phyloP scores from a whole-genome alignment of 148 eudicot genomes.

The Polygonum maritimum region DNA sequence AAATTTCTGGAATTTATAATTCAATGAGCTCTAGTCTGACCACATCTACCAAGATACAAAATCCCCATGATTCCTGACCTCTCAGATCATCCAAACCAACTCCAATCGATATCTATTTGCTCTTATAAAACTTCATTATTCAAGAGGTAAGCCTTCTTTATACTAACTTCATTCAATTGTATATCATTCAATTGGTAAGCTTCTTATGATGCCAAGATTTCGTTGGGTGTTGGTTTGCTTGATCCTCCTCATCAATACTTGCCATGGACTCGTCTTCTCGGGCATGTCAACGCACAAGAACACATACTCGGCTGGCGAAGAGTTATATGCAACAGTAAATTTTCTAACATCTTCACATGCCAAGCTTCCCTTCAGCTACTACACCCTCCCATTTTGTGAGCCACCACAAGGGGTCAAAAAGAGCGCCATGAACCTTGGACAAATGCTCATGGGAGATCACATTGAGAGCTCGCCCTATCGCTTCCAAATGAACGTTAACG shows the following conservation, averaged over 20 bases:
- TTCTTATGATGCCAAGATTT: conserved; percentile 5
- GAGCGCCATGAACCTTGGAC: conserved; percentile 78
- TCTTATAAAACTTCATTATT: too few species aligned
- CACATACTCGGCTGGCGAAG: conserved; percentile 38
- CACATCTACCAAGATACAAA: background rate
- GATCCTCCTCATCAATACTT: conserved; percentile 22
- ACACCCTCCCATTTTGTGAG: conserved; percentile 63
- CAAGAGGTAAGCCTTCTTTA: too few species aligned
- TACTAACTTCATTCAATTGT: too few species aligned
- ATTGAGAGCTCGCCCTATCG: conserved; percentile 67
- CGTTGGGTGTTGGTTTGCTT: conserved; percentile 17
- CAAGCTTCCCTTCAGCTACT: conserved; percentile 68
- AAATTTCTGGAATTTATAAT: too few species aligned
- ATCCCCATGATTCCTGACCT: conserved; percentile 12
- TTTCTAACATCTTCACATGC: conserved; percentile 66
- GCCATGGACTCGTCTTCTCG: conserved; percentile 61
- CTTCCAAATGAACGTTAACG: conserved; percentile 54
- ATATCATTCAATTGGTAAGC: too few species aligned
- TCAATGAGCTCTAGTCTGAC: too few species aligned
- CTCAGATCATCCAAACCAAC: background rate
- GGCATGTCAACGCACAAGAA: conserved; percentile 32
- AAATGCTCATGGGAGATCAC: conserved; percentile 77
- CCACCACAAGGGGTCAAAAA: conserved; percentile 49
- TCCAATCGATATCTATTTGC: too few species aligned
- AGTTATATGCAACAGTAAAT: conserved; percentile 60